These are phyloP conservation scores for Williopsis jadinii DNA, from an alignment of 1,139 yeast species.

Conservation along the genomic window DNA sequence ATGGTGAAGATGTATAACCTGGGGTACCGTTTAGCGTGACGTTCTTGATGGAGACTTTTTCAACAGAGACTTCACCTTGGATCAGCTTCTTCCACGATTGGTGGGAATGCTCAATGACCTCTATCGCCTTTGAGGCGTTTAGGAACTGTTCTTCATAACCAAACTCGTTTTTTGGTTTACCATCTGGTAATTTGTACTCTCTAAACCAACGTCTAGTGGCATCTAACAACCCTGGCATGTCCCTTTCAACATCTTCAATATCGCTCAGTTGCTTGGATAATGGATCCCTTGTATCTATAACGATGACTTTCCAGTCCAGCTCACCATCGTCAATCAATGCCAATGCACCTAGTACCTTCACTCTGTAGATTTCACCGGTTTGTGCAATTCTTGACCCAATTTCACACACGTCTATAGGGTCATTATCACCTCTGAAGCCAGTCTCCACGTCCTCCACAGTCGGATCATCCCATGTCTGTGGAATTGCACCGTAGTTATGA, in stretches of 20 bases:
- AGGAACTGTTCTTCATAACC: constrained; percentile 80
- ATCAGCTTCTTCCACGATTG: constrained; percentile 72
- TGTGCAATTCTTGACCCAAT: constrained; percentile 62
- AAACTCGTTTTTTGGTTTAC: constrained; percentile 81
- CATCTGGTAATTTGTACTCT: constrained; percentile 91
- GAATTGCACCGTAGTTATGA: constrained; percentile 96
- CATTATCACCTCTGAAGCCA: constrained; percentile 79
- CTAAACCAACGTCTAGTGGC: constrained; percentile 92
- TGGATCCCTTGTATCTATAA: constrained; percentile 76
- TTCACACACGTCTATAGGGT: constrained; percentile 94
- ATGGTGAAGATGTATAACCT: constrained; percentile 12
- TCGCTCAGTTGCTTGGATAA: constrained; percentile 68
- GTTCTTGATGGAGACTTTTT: constrained; percentile 33
- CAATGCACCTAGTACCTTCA: constrained; percentile 86
- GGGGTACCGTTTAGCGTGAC: constrained; percentile 30
- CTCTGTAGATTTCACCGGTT: constrained; percentile 67
- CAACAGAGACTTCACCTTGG: constrained; percentile 38
- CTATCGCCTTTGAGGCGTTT: constrained; percentile 62
- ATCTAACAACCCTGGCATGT: constrained; percentile 80
- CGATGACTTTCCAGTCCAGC: constrained; percentile 95
- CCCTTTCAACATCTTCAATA: constrained; percentile 72
- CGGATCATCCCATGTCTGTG: constrained; percentile 95
- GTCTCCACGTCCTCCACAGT: constrained; percentile 37
- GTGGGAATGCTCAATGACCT: constrained; percentile 66
- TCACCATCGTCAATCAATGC: constrained; percentile 97